These are phyloP conservation scores for Porodaedalea pini DNA, from an alignment of 1,284 basidiomycete genomes.

Conservation along the genomic window DNA sequence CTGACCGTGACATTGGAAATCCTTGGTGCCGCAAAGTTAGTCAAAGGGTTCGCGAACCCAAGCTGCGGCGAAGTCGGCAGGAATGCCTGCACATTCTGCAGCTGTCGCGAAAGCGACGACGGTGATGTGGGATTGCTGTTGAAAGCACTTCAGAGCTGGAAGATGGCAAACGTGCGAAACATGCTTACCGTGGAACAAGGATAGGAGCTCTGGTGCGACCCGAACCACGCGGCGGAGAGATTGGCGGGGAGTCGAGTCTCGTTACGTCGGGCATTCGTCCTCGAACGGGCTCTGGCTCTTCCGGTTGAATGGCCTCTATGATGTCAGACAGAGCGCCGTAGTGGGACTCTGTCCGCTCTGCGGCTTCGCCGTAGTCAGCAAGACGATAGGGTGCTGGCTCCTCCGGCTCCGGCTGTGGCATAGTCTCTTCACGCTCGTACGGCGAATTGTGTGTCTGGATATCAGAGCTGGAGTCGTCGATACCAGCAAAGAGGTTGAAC, in stretches of 20 bases:
- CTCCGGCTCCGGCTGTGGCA: neutral
- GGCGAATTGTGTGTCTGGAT: neutral
- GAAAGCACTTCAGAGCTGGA: neutral
- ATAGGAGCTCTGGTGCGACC: slow-evolving; percentile 19
- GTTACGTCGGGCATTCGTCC: neutral
- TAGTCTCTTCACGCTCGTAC: neutral
- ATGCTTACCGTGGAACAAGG: slow-evolving; percentile 13
- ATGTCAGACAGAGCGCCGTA: slow-evolving; percentile 2
- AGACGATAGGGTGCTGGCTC: neutral
- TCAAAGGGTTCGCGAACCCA: slow-evolving; percentile 15
- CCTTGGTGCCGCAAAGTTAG: slow-evolving; percentile 19
- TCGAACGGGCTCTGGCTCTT: neutral
- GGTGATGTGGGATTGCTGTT: slow-evolving; percentile 16
- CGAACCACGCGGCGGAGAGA: slow-evolving; percentile 7
- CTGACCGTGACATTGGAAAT: slow-evolving; percentile 21
- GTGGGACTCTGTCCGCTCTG: neutral
- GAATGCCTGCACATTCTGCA: slow-evolving; percentile 19
- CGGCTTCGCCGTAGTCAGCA: neutral
- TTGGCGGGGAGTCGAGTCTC: slow-evolving; percentile 10
- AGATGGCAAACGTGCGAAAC: neutral
- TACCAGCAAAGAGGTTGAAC: slow-evolving; percentile 10
- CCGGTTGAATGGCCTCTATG: neutral
- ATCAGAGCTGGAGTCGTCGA: neutral
- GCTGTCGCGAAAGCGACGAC: slow-evolving; percentile 18
- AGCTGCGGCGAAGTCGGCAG: slow-evolving; percentile 19